Base-by-base conservation (phyloP, 2,329 filamentous ascomycete genomes). In the Colletotrichum navitas region DNA sequence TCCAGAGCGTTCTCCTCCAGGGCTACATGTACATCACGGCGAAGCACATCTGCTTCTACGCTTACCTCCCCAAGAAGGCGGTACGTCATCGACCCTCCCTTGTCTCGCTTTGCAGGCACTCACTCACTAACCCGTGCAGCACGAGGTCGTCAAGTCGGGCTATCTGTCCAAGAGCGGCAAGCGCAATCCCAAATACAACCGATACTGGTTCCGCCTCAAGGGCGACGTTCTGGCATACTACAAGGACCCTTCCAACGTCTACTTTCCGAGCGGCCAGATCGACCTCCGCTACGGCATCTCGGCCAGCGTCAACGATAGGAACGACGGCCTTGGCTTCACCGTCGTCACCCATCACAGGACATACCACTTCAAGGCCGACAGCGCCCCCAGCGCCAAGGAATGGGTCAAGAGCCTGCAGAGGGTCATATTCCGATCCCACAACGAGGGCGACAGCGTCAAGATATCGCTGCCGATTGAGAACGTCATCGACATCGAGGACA, bases 361-460 rank as follows among this genome's bases (percentile, higher is more conserved):
- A 1, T 97, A 96, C 81, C 88, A 94, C 77, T 97, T 98, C 84
- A 91, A 90, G 77, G 96, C 95, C 47, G 96, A 99, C 79, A 98
- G 94, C 78, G 87, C 89, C 1, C 88, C 91, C 5, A 97, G 93
- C 78, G 96, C 96, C 14, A 96, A 94, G 80, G 96, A 98, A 84
- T 99, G 96, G 96, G 95, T 98, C 56, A 96, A 96, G 81, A 91
- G 93, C 64, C 85, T 99, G 34, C 95, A 98, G 78, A 93, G 96
- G 71, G 95, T 97, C 76, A 98, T 98, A 68, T 98, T 98, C 79
- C 89, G 95, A 62, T 95, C 94, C 14, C 95, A 97, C 82, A 98
- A 98, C 78, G 95, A 98, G 74, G 95, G 96, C 12, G 95, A 98
- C 79, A 97, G 95, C 78, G 94, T 99, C 80, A 98, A 98, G 84